Evolutionary conservation across 139 green algal species (phyloP), one percentile per base, ranked within the genome.

Genomic region (Zygnema cylindricum): DNA sequence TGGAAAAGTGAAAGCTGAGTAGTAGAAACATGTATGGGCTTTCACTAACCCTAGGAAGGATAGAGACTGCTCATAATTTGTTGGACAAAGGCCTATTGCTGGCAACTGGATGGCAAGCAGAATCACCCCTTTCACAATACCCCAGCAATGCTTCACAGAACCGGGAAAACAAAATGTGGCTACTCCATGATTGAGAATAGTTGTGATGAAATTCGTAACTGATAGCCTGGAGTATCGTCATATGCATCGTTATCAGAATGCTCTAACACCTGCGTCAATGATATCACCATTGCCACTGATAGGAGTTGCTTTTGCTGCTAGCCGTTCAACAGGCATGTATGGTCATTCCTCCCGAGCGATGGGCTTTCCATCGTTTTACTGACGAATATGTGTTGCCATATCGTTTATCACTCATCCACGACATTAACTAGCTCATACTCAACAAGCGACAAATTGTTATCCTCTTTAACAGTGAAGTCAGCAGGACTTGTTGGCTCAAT

Each of bases 371-470:
- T n/a, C n/a, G n/a, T n/a, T 7, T 63, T 16, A 7, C 16, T 63
- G 7, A 63, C 49, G 49, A 25, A 63, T 63, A 16, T 25, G 49
- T 63, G 49, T 63, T 63, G 49, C 7, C 49, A 63, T 7, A 25
- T 7, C 49, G 49, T 16, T 16, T 16, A 16, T 63, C 49, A 91
- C 32, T 91, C 89, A 43, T 92, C 89, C 30, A 86, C 30, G 35
- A 95, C 81, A 32, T 84, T 88, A 25, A 97, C 92, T 22, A 98
- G 91, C 94, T 98, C 96, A 82, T 95, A 98, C 89, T 98, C 96
- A 1, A 98, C 82, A 25, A 96, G 76, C 0, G 95, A 98, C 54
- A 98, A 84, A 90, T 98, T 98, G 93, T 96, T 94, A 82, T 97
- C 95, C 25, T 95, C 94, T 85, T 96, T 95, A 36, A 92, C 84